Base-by-base conservation (phyloP, 345 rosid species). In the Eucalyptus erythrocorys region DNA sequence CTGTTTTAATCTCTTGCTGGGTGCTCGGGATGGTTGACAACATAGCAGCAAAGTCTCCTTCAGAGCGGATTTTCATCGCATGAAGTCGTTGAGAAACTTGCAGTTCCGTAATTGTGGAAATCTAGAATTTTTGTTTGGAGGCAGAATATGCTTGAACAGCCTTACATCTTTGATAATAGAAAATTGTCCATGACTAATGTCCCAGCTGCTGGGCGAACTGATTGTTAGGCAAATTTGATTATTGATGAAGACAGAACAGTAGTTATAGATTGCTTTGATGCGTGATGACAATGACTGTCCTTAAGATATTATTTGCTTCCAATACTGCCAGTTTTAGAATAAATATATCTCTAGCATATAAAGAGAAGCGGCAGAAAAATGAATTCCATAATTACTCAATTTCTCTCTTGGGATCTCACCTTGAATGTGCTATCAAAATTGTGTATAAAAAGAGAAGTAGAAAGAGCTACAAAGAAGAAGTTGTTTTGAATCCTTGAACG, bases 331-430 rank as follows among this genome's bases (percentile, higher is more conserved):
- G 13, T 24, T 55, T 55, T 55, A 24, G 3, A 55, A 55, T 26
- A 55, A 24, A 55, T 26, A 55, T 24, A 55, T 55, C 30, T 55
- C 0, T 26, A 55, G 13, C 6, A 55, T 22, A 55, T 55, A 55
- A 9, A 22, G 3, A 1, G 3, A 55, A 55, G 61, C 0, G 3
- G 30, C 30, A 55, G 3, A 55, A 55, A 22, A 55, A 55, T 5
- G 13, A 55, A 26, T 24, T 55, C 61, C 13, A 9, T 13, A 0
- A 55, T 24, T 24, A 55, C 30, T 55, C 3, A 55, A 55, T 24
- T 55, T 55, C 13, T 55, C 30, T 55, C 61, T 22, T 24, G 0
- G 30, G 4, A 55, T 22, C 0, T 55, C 30, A 55, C 61, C 1
- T 55, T 55, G 13, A 55, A 24, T 55, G 61, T 55, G 61, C 30